These are phyloP conservation scores for Rhizoclosmatium sp. DNA, from an alignment of 192 early-diverging fungal genomes.

Conservation along the genomic window DNA sequence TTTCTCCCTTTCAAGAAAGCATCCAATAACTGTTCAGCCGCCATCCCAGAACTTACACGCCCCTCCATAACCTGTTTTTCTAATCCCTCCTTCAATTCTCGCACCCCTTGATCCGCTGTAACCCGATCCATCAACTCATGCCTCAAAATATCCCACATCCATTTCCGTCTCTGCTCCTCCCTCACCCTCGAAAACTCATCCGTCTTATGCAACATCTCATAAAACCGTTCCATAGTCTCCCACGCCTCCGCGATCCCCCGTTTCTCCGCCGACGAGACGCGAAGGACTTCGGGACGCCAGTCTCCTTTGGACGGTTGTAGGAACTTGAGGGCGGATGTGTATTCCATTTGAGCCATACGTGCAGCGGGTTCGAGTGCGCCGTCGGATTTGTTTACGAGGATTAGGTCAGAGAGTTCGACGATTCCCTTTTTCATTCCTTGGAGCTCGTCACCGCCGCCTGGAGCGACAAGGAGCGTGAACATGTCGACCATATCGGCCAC, in stretches of 20 bases:
- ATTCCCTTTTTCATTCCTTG: constrained; percentile 92
- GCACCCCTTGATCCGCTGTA: constrained; percentile 5
- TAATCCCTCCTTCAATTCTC: constrained; percentile 3
- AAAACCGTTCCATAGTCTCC: constrained; percentile 67
- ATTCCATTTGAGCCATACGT: constrained; percentile 71
- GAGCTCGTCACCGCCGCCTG: constrained; percentile 85
- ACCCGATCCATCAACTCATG: constrained; percentile 66
- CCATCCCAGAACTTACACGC: constrained; percentile 16
- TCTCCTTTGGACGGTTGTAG: constrained; percentile 47
- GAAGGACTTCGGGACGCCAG: constrained; percentile 65
- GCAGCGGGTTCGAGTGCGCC: constrained; percentile 72
- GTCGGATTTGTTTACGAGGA: constrained; percentile 85
- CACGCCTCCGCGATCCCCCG: constrained; percentile 65
- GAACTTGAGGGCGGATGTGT: constrained; percentile 75
- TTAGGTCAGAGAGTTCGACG: constrained; percentile 82
- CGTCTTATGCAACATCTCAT: constrained; percentile 56
- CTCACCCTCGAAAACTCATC: constrained; percentile 45
- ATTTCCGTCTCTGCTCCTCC: constrained; percentile 66
- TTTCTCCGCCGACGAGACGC: constrained; percentile 63
- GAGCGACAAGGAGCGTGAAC: constrained; percentile 81
- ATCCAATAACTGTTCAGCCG: constrained; percentile 10
- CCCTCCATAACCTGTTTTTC: constrained; percentile 21
- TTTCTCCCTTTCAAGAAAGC: constrained; percentile 11
- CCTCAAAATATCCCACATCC: constrained; percentile 77
- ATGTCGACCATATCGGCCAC: constrained; percentile 89